These are phyloP conservation scores for Colletotrichum nymphaeae DNA, from an alignment of 2,329 filamentous ascomycete species.

Conservation along the genomic window DNA sequence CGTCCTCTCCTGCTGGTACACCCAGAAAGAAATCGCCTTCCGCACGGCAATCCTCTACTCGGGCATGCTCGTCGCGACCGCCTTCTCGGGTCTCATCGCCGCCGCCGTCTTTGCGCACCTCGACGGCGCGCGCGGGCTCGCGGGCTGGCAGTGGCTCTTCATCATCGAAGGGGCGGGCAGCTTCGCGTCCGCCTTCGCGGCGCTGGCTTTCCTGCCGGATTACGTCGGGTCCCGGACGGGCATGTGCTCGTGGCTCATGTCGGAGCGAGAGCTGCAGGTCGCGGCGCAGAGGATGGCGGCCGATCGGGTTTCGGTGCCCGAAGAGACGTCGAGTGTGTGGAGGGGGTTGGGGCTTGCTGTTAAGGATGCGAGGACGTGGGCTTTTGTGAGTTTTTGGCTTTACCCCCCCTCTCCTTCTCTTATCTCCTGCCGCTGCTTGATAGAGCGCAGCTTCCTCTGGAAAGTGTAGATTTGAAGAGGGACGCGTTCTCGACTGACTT, in stretches of 20 bases:
- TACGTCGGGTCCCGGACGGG: constrained; percentile 35
- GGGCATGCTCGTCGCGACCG: constrained; percentile 42
- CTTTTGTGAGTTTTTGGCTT: constrained; percentile 36
- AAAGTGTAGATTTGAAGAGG: background rate
- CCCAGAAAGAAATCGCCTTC: constrained; percentile 33
- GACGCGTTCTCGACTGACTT: background rate
- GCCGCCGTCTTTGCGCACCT: constrained; percentile 51
- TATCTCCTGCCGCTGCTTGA: no score
- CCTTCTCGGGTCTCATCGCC: constrained; percentile 57
- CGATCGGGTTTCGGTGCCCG: constrained; percentile 40
- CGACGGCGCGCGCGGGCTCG: constrained; percentile 64
- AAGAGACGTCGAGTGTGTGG: constrained; percentile 31
- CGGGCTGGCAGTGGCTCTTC: constrained; percentile 77
- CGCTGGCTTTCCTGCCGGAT: constrained; percentile 40
- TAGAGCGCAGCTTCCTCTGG: background rate
- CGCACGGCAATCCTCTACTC: constrained; percentile 33
- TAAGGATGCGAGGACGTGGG: constrained; percentile 40
- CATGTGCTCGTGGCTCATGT: constrained; percentile 32
- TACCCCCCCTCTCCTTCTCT: background rate
- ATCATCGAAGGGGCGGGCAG: constrained; percentile 70
- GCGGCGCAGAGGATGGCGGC: constrained; percentile 29
- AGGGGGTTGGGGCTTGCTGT: constrained; percentile 40
- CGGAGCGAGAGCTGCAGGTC: constrained; percentile 35
- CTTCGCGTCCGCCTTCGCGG: constrained; percentile 37
- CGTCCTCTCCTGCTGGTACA: constrained; percentile 34